Evolutionary conservation across 345 rosid genomes (phyloP).

Genomic region (Salix exigua): DNA sequence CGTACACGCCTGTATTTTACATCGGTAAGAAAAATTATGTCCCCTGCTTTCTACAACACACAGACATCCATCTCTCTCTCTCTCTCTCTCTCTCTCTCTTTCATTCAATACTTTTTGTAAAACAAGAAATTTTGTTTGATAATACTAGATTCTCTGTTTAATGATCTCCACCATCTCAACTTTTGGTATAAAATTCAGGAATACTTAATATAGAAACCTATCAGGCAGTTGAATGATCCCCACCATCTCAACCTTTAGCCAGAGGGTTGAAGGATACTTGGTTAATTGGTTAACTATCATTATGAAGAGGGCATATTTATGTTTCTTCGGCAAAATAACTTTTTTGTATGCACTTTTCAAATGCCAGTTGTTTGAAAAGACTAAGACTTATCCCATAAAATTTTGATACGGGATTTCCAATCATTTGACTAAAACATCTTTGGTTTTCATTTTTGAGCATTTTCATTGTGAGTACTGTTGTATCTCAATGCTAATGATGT

Average conservation of each 20-base stretch:
- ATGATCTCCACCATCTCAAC: too few relatives aligned
- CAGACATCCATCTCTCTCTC: neutral
- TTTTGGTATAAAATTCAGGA: neutral
- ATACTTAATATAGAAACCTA: neutral
- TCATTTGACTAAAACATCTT: neutral
- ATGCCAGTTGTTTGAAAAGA: neutral
- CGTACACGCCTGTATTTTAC: slow-evolving; percentile 98
- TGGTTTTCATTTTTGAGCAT: neutral
- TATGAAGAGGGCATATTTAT: neutral
- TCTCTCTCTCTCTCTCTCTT: neutral
- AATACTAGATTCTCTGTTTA: neutral
- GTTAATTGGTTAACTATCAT: neutral
- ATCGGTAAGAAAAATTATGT: slow-evolving; percentile 61
- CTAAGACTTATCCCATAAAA: neutral
- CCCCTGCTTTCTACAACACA: neutral
- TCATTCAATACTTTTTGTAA: neutral
- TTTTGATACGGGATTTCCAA: neutral
- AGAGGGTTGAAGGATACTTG: neutral
- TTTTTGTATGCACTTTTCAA: neutral
- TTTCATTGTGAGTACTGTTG: neutral
- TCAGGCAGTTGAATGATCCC: neutral
- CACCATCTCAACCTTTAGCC: neutral
- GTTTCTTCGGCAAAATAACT: neutral
- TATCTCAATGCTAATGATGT: neutral
- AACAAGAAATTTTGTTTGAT: neutral